These are phyloP conservation scores for Fusarium udum DNA, from an alignment of 2,329 filamentous ascomycete species.

Conservation along the genomic window DNA sequence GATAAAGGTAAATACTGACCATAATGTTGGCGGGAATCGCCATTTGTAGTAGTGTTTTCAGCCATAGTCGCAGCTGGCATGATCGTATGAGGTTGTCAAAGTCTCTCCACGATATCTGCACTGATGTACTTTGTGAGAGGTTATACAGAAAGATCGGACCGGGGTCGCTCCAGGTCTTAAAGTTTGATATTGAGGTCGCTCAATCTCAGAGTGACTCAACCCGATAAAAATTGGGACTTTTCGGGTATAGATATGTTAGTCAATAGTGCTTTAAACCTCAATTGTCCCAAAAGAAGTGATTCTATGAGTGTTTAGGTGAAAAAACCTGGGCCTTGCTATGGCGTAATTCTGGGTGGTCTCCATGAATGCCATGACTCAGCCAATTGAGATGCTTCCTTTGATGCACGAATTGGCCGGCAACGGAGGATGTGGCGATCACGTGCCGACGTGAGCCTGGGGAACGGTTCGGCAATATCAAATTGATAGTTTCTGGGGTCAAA, in stretches of 20 bases:
- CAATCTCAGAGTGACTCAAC: slow-evolving; percentile 6
- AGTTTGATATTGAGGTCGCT: slow-evolving; percentile 21
- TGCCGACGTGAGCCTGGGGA: background rate
- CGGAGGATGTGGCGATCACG: slow-evolving; percentile 34
- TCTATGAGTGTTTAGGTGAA: slow-evolving; percentile 26
- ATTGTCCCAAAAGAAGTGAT: slow-evolving; percentile 31
- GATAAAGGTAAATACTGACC: slow-evolving; percentile 43
- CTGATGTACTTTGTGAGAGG: slow-evolving; percentile 3
- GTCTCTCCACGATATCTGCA: background rate
- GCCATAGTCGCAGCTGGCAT: slow-evolving; percentile 40
- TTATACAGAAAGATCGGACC: slow-evolving; percentile 21
- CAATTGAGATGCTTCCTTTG: slow-evolving; percentile 33
- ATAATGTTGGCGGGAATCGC: slow-evolving; percentile 38
- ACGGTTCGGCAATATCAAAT: background rate
- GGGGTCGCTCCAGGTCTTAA: slow-evolving; percentile 11
- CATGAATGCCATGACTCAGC: slow-evolving; percentile 37
- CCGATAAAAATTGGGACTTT: slow-evolving; percentile 27
- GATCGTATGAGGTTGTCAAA: background rate
- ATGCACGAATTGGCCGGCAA: slow-evolving; percentile 32
- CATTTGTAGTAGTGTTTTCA: slow-evolving; percentile 32
- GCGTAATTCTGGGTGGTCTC: slow-evolving; percentile 42
- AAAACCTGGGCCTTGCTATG: slow-evolving; percentile 40
- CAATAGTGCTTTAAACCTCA: slow-evolving; percentile 15
- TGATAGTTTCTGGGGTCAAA: background rate
- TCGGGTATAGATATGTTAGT: slow-evolving; percentile 16